phyloP scores from a whole-genome alignment of 306 rosid genomes.

The Trichosanthes truncata region DNA sequence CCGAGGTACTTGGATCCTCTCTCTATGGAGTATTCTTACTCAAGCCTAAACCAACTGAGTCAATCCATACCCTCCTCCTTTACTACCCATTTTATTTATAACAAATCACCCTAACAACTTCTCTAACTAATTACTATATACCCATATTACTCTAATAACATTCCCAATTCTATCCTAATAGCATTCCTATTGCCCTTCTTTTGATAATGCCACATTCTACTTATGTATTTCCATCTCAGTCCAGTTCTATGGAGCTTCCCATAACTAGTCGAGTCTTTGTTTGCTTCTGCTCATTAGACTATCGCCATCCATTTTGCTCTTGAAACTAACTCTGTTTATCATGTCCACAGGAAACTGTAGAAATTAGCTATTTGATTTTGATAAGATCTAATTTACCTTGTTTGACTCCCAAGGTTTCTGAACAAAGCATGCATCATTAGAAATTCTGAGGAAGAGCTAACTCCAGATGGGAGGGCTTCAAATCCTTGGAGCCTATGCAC shows the following conservation, averaged over 20 bases:
- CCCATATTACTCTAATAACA: too few relatives aligned
- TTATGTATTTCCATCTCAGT: not conserved
- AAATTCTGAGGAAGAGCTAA: conserved; percentile 9
- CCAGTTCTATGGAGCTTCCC: not conserved
- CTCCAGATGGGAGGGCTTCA: conserved; percentile 23
- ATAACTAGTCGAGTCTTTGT: not conserved
- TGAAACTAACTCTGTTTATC: not conserved
- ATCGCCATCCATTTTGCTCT: not conserved
- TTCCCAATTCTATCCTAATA: too few relatives aligned
- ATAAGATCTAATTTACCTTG: not conserved
- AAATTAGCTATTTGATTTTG: not conserved
- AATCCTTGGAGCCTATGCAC: conserved; percentile 47
- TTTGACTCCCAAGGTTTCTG: conserved; percentile 19
- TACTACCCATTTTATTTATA: too few relatives aligned
- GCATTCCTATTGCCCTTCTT: too few relatives aligned
- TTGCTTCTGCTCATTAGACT: not conserved
- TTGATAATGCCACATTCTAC: not conserved
- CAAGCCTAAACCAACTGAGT: too few relatives aligned
- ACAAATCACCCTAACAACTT: too few relatives aligned
- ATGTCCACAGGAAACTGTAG: not conserved
- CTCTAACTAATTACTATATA: too few relatives aligned
- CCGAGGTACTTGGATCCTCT: too few relatives aligned
- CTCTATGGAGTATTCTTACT: too few relatives aligned
- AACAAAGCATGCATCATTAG: conserved; percentile 46
- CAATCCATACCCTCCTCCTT: too few relatives aligned